These are phyloP conservation scores for Tetragonia tetragonoides DNA, from an alignment of 148 eudicot species.

Conservation along the genomic window DNA sequence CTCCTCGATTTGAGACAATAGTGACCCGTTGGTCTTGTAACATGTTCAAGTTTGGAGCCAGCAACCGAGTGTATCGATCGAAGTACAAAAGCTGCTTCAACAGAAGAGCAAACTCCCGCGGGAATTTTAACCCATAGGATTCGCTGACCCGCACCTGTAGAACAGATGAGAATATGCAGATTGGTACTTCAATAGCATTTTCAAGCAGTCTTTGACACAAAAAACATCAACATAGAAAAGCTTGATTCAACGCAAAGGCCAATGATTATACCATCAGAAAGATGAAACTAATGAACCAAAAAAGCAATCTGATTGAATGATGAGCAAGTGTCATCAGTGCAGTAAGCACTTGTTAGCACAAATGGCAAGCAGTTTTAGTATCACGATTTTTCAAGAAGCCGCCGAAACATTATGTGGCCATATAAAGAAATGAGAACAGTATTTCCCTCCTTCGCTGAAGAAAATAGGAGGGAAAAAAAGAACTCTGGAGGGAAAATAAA, in stretches of 20 bases:
- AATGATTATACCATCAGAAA: background rate
- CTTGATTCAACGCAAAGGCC: background rate
- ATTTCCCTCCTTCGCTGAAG: too few relatives aligned
- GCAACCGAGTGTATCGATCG: conserved; percentile 90
- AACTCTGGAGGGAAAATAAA: too few relatives aligned
- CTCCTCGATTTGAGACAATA: conserved; percentile 59
- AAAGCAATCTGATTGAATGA: background rate
- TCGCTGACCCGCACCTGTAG: conserved; percentile 89
- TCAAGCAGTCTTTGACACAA: background rate
- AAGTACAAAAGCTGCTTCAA: conserved; percentile 97
- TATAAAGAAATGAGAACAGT: background rate
- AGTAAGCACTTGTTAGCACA: background rate
- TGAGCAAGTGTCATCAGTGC: background rate
- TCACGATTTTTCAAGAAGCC: background rate
- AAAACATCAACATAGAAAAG: background rate
- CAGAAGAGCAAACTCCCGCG: conserved; percentile 94
- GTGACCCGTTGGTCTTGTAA: conserved; percentile 81
- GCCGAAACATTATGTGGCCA: background rate
- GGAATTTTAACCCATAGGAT: conserved; percentile 90
- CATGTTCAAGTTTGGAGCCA: conserved; percentile 97
- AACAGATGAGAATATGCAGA: background rate
- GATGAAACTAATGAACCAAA: background rate
- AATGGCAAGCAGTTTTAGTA: background rate
- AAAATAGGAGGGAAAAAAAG: too few relatives aligned
- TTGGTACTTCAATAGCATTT: background rate